Conservation (phyloP, 169 alveolate species). For the Ichthyophthirius multifiliis region DNA sequence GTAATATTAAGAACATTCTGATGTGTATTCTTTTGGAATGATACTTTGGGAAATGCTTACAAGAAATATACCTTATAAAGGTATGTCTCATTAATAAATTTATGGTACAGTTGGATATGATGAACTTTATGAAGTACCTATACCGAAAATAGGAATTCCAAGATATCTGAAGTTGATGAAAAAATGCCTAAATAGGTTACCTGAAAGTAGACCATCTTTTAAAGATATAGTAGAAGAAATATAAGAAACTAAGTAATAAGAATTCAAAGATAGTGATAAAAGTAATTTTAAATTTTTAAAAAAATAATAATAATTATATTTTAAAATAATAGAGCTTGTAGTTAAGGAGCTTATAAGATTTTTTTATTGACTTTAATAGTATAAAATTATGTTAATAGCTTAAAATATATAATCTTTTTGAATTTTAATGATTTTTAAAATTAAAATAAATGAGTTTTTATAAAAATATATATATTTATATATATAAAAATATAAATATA, state of each 20-base stretch:
- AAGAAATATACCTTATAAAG: constrained; percentile 56
- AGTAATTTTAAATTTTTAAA: not conserved
- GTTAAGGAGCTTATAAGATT: not conserved
- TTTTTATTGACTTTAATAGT: constrained; percentile 13
- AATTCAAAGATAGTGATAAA: not conserved
- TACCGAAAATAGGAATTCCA: constrained; percentile 8
- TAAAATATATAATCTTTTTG: no score
- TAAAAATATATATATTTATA: no score
- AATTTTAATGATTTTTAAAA: no score
- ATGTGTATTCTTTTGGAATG: constrained; percentile 68
- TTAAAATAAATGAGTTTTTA: no score
- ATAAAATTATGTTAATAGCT: no score
- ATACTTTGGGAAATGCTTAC: constrained; percentile 63
- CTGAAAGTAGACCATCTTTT: constrained; percentile 45
- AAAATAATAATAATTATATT: not conserved
- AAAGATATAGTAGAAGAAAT: constrained; percentile 32
- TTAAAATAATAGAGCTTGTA: not conserved
- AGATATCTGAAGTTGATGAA: constrained; percentile 27
- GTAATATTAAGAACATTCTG: constrained; percentile 55
- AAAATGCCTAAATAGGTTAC: constrained; percentile 36
- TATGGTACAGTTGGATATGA: constrained; percentile 55
- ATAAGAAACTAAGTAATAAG: not conserved
- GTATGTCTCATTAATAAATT: constrained; percentile 47
- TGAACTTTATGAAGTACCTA: constrained; percentile 9
- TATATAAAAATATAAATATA: no score